These are phyloP conservation scores for Rheum nobile DNA, from an alignment of 148 eudicot species.

Conservation along the genomic window DNA sequence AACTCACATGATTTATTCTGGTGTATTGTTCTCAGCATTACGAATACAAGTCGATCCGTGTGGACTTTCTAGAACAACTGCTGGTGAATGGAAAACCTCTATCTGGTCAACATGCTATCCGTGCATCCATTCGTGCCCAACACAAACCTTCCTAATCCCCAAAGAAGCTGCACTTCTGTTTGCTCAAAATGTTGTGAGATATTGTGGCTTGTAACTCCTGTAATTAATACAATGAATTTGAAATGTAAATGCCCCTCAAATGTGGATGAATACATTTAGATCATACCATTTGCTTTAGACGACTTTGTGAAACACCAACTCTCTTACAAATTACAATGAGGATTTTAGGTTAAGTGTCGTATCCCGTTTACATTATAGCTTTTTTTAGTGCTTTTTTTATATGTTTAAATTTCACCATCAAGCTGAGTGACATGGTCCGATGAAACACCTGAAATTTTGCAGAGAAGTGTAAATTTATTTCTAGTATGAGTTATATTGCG, in stretches of 20 bases:
- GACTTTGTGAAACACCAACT: neutral
- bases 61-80: constrained; percentile 73
- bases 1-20: neutral
- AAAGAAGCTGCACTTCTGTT: neutral
- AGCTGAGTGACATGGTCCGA: neutral
- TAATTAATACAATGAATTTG: neutral
- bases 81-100: constrained; percentile 73
- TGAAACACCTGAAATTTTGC: neutral
- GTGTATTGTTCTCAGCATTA: constrained; percentile 30
- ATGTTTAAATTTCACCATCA: neutral
- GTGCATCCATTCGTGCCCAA: constrained; percentile 55
- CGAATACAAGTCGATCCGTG: constrained; percentile 70
- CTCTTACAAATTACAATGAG: neutral
- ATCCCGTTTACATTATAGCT: neutral
- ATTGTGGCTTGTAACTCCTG: neutral
- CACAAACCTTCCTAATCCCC: constrained; percentile 35
- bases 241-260: constrained; percentile 1
- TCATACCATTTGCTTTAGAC: neutral
- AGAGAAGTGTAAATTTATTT: too few species aligned
- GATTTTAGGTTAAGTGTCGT: neutral
- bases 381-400: neutral
- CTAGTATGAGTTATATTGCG: too few species aligned
- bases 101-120: constrained; percentile 33
- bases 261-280: neutral
- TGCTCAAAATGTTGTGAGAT: neutral